Percentiles rank a stretch among this genome's conserved stretches.
Conservation (phyloP, 352 stramenopile species). For the Phytophthora hibernalis region DNA sequence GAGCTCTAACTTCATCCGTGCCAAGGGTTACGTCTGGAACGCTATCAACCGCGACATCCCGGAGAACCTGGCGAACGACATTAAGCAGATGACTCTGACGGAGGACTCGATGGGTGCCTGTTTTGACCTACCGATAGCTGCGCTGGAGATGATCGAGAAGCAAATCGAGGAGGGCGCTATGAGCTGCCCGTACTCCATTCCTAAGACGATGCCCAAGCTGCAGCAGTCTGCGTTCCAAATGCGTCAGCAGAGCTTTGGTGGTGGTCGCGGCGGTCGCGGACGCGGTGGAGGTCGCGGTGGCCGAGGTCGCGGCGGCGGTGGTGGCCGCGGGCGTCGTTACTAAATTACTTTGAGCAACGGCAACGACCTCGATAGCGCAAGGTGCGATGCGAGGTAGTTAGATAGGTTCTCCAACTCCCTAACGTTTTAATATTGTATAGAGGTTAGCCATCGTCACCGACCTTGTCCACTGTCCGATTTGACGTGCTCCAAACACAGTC, state of each 20-base stretch:
- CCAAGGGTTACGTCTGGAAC: constrained; percentile 94
- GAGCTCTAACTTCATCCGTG: constrained; percentile 83
- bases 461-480: too few relatives aligned
- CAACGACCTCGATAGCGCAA: constrained; percentile 17
- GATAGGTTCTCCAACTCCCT: constrained; percentile 37
- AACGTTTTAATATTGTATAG: constrained; percentile 52
- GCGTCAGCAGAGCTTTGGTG: constrained; percentile 47
- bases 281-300: constrained; percentile 46
- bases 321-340: constrained; percentile 39
- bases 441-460: constrained; percentile 31
- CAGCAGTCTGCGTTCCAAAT: constrained; percentile 69
- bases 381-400: constrained; percentile 32
- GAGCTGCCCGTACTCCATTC: constrained; percentile 79
- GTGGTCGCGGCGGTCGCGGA: constrained; percentile 48
- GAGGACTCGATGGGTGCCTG: constrained; percentile 90
- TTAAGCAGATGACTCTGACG: constrained; percentile 92
- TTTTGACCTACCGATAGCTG: constrained; percentile 89
- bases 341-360: constrained; percentile 31
- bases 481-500: too few relatives aligned
- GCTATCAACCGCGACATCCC: constrained; percentile 89
- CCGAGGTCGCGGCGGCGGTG: constrained; percentile 43
- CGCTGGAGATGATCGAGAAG: constrained; percentile 69
- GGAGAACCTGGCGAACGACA: constrained; percentile 73
- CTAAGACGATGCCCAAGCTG: constrained; percentile 80
- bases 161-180: constrained; percentile 75